A percentile compares a stretch with the other conserved stretches of the same genome.
These are phyloP conservation scores for Microcos paniculata DNA, from an alignment of 345 rosid species.

Conservation along the genomic window DNA sequence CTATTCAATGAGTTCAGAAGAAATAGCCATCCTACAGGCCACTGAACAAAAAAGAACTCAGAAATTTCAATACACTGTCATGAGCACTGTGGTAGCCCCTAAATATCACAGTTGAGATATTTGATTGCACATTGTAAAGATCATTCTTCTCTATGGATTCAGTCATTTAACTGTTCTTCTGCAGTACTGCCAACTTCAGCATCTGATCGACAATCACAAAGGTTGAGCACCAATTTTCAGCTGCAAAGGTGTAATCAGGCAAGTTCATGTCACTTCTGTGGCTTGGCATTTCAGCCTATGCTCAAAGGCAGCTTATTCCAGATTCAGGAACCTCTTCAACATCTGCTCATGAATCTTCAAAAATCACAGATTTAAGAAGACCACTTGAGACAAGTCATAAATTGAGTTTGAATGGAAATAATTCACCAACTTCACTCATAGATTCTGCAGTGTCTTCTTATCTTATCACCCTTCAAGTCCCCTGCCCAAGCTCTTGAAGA, in stretches of 20 bases:
- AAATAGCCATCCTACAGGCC: too few species aligned
- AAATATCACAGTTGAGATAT: too few species aligned
- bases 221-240: not conserved
- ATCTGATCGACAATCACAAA: not conserved
- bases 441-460: not conserved
- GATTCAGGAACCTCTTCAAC: not conserved
- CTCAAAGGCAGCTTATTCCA: not conserved
- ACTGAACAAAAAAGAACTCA: too few species aligned
- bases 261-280: not conserved
- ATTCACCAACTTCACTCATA: not conserved
- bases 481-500: conserved; percentile 20
- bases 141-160: not conserved
- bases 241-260: not conserved
- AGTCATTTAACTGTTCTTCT: not conserved
- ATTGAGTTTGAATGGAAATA: too few species aligned
- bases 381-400: not conserved
- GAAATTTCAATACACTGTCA: too few species aligned
- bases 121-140: too few species aligned
- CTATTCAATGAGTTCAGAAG: too few species aligned
- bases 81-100: too few species aligned
- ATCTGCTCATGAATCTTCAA: not conserved
- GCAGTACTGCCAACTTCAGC: not conserved
- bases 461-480: conserved; percentile 8
- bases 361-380: not conserved
- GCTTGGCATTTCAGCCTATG: not conserved